These are phyloP conservation scores for Volutella citrinella DNA, from an alignment of 2,329 filamentous ascomycete genomes.

Conservation along the genomic window DNA sequence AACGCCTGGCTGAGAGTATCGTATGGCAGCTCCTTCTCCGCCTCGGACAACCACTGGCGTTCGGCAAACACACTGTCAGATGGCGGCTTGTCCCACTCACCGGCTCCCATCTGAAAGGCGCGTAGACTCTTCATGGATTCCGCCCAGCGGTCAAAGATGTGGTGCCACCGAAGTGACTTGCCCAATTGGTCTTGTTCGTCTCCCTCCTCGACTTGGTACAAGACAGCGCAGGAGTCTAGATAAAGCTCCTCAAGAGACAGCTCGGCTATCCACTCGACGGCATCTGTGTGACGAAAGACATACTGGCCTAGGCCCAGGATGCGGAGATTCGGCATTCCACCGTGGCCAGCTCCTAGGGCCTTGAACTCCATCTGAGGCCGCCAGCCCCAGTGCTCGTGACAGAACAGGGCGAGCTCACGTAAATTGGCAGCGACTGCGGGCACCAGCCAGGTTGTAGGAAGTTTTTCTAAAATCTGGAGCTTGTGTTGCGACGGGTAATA, in stretches of 20 bases:
- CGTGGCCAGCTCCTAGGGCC: constrained; percentile 15
- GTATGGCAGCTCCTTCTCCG: too few relatives aligned
- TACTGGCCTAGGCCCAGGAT: constrained; percentile 37
- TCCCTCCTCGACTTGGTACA: constrained; percentile 10
- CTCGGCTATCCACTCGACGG: constrained; percentile 40
- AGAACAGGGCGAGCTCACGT: constrained; percentile 35
- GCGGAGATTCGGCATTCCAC: constrained; percentile 32
- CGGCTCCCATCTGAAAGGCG: constrained; percentile 7
- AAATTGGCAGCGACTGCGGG: constrained; percentile 22
- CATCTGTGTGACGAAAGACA: constrained; percentile 40
- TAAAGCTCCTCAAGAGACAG: constrained; percentile 38
- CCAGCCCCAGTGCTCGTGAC: constrained; percentile 35
- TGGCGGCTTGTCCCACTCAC: constrained; percentile 6
- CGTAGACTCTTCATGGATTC: constrained; percentile 5
- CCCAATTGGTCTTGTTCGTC: constrained; percentile 2
- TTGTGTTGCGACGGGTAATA: constrained; percentile 8
- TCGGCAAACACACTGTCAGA: too few relatives aligned
- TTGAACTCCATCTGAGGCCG: constrained; percentile 35
- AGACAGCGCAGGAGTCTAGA: constrained; percentile 40
- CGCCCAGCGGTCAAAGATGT: constrained; percentile 2
- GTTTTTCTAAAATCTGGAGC: constrained; percentile 17
- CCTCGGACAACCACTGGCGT: too few relatives aligned
- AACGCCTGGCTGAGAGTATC: too few relatives aligned
- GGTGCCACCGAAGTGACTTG: constrained; percentile 6
- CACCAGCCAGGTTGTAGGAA: constrained; percentile 21